Evolutionary conservation across 2,329 filamentous ascomycete genomes (phyloP).

Genomic region (Fusarium piperis): DNA sequence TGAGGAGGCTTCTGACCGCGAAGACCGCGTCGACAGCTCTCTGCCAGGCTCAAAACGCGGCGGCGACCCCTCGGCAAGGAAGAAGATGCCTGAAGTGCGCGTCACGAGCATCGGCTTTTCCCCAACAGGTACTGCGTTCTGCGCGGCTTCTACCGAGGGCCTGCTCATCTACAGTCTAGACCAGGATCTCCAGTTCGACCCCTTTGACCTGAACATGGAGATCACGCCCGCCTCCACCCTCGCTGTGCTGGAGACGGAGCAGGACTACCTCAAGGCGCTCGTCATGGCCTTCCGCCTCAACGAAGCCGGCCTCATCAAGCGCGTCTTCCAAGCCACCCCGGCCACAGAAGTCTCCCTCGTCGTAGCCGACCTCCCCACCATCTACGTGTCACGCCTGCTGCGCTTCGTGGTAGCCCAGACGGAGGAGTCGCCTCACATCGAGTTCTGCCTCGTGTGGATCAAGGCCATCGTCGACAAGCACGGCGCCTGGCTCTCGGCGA

Average conservation of each 20-base stretch:
- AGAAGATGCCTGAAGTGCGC: slow-evolving; percentile 80
- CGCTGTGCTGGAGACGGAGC: slow-evolving; percentile 70
- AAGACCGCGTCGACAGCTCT: slow-evolving; percentile 80
- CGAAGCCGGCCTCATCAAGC: slow-evolving; percentile 81
- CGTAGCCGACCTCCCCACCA: slow-evolving; percentile 79
- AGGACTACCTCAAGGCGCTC: slow-evolving; percentile 88
- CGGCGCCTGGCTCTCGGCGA: slow-evolving; percentile 84
- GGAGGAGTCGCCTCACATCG: slow-evolving; percentile 90
- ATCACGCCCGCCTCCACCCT: slow-evolving; percentile 91
- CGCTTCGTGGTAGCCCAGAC: slow-evolving; percentile 89
- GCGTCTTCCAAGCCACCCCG: slow-evolving; percentile 87
- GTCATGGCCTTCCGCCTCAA: slow-evolving; percentile 98
- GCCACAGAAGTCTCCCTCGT: slow-evolving; percentile 78
- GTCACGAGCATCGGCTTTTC: slow-evolving; percentile 88
- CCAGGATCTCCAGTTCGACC: slow-evolving; percentile 85
- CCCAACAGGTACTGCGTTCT: slow-evolving; percentile 89
- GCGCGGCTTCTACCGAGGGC: slow-evolving; percentile 93
- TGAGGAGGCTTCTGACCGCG: slow-evolving; percentile 86
- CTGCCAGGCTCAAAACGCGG: slow-evolving; percentile 88
- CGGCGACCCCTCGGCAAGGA: slow-evolving; percentile 82
- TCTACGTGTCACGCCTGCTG: slow-evolving; percentile 87
- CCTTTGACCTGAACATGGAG: slow-evolving; percentile 93
- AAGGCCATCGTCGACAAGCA: slow-evolving; percentile 84
- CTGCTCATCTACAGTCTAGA: slow-evolving; percentile 94
- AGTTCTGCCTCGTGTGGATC: slow-evolving; percentile 95